Conservation (phyloP, 768 basidiomycete species). For the Sporobolomyces pararoseus region DNA sequence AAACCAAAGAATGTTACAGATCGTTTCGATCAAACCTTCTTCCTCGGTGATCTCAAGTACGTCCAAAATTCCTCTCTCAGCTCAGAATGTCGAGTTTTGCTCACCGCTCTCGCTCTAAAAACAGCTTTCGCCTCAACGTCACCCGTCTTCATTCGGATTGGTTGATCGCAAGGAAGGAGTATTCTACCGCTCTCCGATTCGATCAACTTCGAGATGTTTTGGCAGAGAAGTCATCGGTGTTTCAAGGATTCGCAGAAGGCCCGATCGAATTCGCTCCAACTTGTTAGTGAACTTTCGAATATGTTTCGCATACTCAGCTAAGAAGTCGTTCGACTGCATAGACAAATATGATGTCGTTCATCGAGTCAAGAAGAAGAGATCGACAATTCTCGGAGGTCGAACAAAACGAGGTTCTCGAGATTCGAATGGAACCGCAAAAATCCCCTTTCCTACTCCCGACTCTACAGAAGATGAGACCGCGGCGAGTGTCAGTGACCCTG, state of each 20-base stretch:
- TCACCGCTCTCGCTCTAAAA: background rate
- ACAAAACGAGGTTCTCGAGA: background rate
- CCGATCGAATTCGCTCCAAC: conserved; percentile 83
- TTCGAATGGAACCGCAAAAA: background rate
- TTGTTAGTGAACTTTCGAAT: conserved; percentile 51
- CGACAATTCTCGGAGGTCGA: conserved; percentile 13
- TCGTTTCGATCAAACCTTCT: conserved; percentile 80
- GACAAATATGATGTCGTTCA: conserved; percentile 75
- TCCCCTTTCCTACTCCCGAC: background rate
- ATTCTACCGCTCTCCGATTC: conserved; percentile 77
- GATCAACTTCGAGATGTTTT: conserved; percentile 82
- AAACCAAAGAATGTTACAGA: conserved; percentile 67
- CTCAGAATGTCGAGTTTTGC: background rate
- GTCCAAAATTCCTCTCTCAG: background rate
- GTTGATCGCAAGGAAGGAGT: conserved; percentile 80
- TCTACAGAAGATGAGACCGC: background rate
- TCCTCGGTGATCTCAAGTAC: conserved; percentile 68
- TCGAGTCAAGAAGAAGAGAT: conserved; percentile 54
- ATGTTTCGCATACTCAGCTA: background rate
- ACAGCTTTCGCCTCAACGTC: conserved; percentile 85
- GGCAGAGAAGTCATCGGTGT: conserved; percentile 59
- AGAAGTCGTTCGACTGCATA: background rate
- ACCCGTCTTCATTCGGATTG: conserved; percentile 90
- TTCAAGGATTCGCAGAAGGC: conserved; percentile 75
- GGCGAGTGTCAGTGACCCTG: conserved; percentile 4